A percentile compares a stretch with the other conserved stretches of the same genome.
phyloP scores from a whole-genome alignment of 306 rosid genomes.

The Pterocarpus santalinus region DNA sequence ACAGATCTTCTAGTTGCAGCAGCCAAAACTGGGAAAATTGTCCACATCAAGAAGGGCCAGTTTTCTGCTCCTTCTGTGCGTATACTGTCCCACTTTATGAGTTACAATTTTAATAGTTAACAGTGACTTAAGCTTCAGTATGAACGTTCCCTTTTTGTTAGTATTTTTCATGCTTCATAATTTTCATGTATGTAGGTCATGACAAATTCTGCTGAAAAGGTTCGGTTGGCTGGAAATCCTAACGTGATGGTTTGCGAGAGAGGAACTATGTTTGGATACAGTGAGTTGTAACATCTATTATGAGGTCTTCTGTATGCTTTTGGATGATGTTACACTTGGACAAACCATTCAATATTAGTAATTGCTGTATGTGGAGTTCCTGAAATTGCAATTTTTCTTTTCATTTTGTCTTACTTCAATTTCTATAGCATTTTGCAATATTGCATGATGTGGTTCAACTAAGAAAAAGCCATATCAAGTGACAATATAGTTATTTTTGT shows the following conservation, averaged over 20 bases:
- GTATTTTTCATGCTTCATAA: conserved; percentile 30
- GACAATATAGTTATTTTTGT: conserved; percentile 33
- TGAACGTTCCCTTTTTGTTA: conserved; percentile 11
- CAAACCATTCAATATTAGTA: background rate
- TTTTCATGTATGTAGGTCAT: conserved; percentile 70
- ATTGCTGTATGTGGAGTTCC: conserved; percentile 13
- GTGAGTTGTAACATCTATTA: conserved; percentile 64
- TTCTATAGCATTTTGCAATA: conserved; percentile 30
- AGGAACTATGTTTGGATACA: conserved; percentile 99
- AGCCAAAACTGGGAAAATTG: conserved; percentile 91
- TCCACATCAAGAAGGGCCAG: conserved; percentile 96
- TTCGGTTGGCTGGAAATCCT: conserved; percentile 93
- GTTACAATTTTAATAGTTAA: conserved; percentile 29
- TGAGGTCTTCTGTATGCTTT: conserved; percentile 34
- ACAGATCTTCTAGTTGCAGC: conserved; percentile 98
- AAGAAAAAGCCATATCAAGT: conserved; percentile 17
- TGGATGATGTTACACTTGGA: conserved; percentile 25
- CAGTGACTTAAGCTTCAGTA: conserved; percentile 14
- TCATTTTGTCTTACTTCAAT: background rate
- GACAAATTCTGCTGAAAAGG: conserved; percentile 90
- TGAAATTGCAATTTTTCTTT: conserved; percentile 8
- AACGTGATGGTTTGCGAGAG: conserved; percentile 99
- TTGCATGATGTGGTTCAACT: conserved; percentile 11
- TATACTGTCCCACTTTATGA: conserved; percentile 41
- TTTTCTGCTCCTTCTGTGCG: conserved; percentile 98